Conservation (phyloP, 2,329 filamentous ascomycete species). For the Sporothrix sp. region DNA sequence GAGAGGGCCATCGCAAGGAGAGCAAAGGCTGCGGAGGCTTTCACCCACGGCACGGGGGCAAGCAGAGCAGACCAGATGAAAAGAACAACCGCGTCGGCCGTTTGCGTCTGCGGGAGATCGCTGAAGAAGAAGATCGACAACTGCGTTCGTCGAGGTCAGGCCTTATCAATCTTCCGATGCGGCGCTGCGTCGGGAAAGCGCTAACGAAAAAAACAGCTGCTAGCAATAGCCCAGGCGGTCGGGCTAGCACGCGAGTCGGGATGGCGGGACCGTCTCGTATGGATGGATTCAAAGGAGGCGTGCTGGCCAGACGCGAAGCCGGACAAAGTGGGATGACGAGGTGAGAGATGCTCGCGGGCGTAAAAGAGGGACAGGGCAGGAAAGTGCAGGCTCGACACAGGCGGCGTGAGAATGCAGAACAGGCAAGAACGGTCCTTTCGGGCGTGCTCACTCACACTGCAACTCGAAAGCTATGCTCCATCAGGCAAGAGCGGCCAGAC, state of each 20-base stretch:
- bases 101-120: too few species aligned
- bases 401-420: not conserved
- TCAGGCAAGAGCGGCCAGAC: constrained; percentile 1
- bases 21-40: too few species aligned
- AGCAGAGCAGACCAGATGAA: too few species aligned
- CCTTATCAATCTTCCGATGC: constrained; percentile 9
- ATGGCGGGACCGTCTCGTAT: not conserved
- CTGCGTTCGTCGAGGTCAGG: not conserved
- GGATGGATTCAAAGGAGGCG: not conserved
- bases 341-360: too few species aligned
- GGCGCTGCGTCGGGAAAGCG: not conserved
- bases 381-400: not conserved
- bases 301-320: not conserved
- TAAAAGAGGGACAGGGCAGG: not conserved
- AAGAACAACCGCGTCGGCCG: too few species aligned
- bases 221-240: not conserved
- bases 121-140: not conserved
- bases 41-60: too few species aligned
- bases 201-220: constrained; percentile 9
- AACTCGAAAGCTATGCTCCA: not conserved
- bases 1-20: not conserved
- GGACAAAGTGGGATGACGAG: not conserved
- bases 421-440: not conserved
- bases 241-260: too few species aligned
- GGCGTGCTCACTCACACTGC: not conserved